A percentile compares a stretch with the other conserved stretches of the same genome.
phyloP scores from a whole-genome alignment of 805 yeast genomes.

The Metschnikowia hibisci region DNA sequence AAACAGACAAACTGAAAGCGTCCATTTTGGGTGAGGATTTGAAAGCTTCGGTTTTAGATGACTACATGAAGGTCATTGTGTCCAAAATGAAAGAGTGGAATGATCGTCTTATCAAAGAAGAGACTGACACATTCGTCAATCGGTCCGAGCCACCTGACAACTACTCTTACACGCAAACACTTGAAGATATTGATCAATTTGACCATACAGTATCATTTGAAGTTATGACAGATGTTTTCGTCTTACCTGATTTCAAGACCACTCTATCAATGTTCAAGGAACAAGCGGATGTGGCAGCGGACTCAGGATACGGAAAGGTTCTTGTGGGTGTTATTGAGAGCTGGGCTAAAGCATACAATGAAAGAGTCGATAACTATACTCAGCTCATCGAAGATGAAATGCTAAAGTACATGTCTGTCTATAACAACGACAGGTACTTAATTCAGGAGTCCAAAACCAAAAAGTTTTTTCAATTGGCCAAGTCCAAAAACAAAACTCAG shows the following conservation, averaged over 20 bases:
- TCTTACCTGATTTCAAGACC: conserved; percentile 72
- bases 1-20: conserved; percentile 40
- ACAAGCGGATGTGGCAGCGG: conserved; percentile 84
- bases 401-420: conserved; percentile 39
- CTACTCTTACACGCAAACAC: conserved; percentile 51
- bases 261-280: conserved; percentile 83
- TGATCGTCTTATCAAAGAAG: conserved; percentile 60
- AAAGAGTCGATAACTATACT: conserved; percentile 64
- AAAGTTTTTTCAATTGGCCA: conserved; percentile 29
- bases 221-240: conserved; percentile 46
- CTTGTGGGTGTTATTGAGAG: conserved; percentile 73
- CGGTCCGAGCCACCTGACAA: conserved; percentile 72
- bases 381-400: conserved; percentile 45
- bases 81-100: conserved; percentile 85
- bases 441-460: conserved; percentile 43
- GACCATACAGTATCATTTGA: conserved; percentile 32
- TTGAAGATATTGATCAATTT: conserved; percentile 37
- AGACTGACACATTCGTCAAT: conserved; percentile 56
- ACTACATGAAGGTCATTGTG: conserved; percentile 69
- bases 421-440: conserved; percentile 35
- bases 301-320: conserved; percentile 75
- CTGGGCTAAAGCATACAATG: conserved; percentile 57
- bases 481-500: conserved; percentile 11
- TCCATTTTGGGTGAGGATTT: conserved; percentile 68
- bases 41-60: conserved; percentile 69